Conservation (phyloP, 1,284 basidiomycete genomes). For the Ustilago nuda region DNA sequence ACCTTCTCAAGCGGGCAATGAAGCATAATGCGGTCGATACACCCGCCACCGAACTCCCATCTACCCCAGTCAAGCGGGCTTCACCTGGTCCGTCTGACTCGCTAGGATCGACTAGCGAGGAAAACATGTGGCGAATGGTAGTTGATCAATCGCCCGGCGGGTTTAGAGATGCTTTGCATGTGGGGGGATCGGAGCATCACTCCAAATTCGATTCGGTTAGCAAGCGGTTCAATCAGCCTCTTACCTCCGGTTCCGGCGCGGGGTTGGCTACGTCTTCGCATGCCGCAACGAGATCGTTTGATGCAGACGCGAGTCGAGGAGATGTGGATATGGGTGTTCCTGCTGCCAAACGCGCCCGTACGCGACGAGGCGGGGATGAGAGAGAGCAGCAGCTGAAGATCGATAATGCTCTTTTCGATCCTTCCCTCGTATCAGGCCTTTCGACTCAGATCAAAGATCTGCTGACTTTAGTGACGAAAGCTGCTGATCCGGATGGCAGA, state of each 20-base stretch:
- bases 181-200: conserved; percentile 59
- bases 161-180: conserved; percentile 58
- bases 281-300: conserved; percentile 14
- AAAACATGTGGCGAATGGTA: conserved; percentile 38
- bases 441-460: conserved; percentile 35
- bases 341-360: conserved; percentile 17
- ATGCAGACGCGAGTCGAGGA: neutral
- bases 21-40: conserved; percentile 16
- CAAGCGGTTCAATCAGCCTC: conserved; percentile 36
- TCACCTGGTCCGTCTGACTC: conserved; percentile 9
- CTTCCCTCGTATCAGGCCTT: conserved; percentile 16
- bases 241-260: neutral
- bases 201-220: conserved; percentile 52
- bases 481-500: conserved; percentile 17
- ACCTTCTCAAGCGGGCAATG: conserved; percentile 32
- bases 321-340: conserved; percentile 20
- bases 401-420: conserved; percentile 36
- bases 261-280: conserved; percentile 16
- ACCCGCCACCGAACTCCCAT: neutral
- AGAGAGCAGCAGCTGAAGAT: neutral
- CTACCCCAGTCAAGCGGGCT: conserved; percentile 23
- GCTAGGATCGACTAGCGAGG: neutral
- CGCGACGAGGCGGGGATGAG: neutral
- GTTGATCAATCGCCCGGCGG: conserved; percentile 56
- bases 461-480: conserved; percentile 15